Evolutionary conservation across 306 rosid genomes (phyloP).

Genomic region (Lagenaria siceraria): DNA sequence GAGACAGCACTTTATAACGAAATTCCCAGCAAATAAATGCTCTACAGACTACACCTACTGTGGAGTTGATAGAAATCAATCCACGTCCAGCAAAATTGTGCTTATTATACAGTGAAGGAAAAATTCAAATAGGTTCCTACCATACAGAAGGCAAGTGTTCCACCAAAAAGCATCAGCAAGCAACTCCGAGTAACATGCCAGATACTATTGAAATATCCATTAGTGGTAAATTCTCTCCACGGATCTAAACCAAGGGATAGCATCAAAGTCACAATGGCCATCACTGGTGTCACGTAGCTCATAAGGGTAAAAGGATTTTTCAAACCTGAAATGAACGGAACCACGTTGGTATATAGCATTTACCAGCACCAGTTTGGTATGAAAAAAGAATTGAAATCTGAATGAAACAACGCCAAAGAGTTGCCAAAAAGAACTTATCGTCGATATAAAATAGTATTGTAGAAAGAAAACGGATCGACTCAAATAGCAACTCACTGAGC

Average conservation of each 20-base stretch:
- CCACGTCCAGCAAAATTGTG: background rate
- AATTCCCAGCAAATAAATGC: background rate
- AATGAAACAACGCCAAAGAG: background rate
- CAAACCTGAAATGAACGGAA: constrained; percentile 41
- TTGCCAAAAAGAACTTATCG: background rate
- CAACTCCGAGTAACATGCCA: constrained; percentile 65
- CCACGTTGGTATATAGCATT: background rate
- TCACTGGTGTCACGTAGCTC: constrained; percentile 91
- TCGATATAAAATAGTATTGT: background rate
- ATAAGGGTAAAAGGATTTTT: constrained; percentile 84
- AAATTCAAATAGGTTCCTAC: constrained; percentile 24
- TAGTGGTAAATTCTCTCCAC: constrained; percentile 59
- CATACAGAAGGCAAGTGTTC: constrained; percentile 88
- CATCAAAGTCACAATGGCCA: constrained; percentile 64
- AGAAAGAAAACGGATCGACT: background rate
- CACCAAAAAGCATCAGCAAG: constrained; percentile 84
- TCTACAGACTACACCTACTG: background rate
- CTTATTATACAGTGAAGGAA: constrained; percentile 6
- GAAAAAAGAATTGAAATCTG: background rate
- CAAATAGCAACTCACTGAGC: background rate
- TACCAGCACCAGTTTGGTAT: background rate
- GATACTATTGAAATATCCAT: constrained; percentile 58
- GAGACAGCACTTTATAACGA: background rate
- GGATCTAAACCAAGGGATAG: constrained; percentile 82
- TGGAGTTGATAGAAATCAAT: background rate